Base-by-base conservation (phyloP, 768 basidiomycete genomes). In the Termitomyces sp. region DNA sequence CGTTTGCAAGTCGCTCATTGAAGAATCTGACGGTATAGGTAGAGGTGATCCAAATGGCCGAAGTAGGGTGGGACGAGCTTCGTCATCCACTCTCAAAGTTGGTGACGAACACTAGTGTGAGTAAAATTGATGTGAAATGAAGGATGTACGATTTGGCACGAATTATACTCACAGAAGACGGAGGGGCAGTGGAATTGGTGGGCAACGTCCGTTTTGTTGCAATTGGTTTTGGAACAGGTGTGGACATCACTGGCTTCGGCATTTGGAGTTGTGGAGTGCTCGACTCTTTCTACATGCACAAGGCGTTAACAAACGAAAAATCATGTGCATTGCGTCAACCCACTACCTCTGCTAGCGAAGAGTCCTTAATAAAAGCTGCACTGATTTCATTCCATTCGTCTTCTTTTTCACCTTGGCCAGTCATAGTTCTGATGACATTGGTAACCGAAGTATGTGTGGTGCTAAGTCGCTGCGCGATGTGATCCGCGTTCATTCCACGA, bases 171-270 rank as follows among this genome's bases (percentile, higher is more conserved):
- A 59, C 38, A 40, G 50, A 35, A 35, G 50, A 30, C 6, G 20
- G 16, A 35, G 46, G 30, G 36, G 50, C 30, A 44, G 64, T 40
- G 57, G 57, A 23, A 48, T 61, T 46, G 16, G 66, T 41, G 16
- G 66, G 38, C 49, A 62, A 20, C 26, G 51, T 7, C 26, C 60
- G 55, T 35, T 23, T 52, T 10, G 20, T 33, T 52, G 51, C 23
- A 40, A 28, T 6, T 18, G 50, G 50, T 18, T 52, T 36, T 32
- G 38, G 40, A 47, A 26, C 4, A 55, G 18, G n/a, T n/a, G 41
- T 20, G 32, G 54, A 46, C 43, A 35, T 14, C 13, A 20, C 10
- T 44, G 51, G 28, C n/a, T 14, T 55, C 5, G 16, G 16, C 10
- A 28, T 28, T 14, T 35, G 54, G 41, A 32, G n/a, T 38, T 28